These are phyloP conservation scores for Trichoderma sp. DNA, from an alignment of 2,329 filamentous ascomycete genomes.

Conservation along the genomic window DNA sequence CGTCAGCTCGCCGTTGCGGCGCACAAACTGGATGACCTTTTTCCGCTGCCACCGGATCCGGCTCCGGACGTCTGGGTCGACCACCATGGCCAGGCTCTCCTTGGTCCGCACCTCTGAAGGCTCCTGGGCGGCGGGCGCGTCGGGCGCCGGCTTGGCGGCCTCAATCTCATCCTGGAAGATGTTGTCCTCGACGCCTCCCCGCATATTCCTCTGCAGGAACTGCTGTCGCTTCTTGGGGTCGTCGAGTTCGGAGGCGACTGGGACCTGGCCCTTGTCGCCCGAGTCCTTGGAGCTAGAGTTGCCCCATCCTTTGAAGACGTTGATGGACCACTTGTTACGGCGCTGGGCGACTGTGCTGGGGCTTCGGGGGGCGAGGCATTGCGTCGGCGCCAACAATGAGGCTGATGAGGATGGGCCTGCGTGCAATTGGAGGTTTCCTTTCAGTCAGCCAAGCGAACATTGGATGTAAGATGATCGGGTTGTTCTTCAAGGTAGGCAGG, in stretches of 20 bases:
- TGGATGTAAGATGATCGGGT: not conserved
- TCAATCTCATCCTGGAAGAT: slow-evolving; percentile 65
- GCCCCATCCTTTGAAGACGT: slow-evolving; percentile 45
- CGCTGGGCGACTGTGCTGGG: slow-evolving; percentile 36
- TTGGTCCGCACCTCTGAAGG: slow-evolving; percentile 45
- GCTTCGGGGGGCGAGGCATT: not conserved
- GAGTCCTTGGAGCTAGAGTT: slow-evolving; percentile 39
- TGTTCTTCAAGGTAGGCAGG: slow-evolving; percentile 17
- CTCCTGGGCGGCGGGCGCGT: slow-evolving; percentile 35
- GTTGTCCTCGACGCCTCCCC: slow-evolving; percentile 54
- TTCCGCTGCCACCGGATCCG: slow-evolving; percentile 79
- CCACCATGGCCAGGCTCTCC: slow-evolving; percentile 60
- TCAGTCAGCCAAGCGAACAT: slow-evolving; percentile 13
- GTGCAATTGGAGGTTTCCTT: not conserved
- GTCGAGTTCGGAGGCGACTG: slow-evolving; percentile 43
- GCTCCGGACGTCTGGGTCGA: slow-evolving; percentile 74
- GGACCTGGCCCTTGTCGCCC: slow-evolving; percentile 33
- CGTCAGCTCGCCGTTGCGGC: slow-evolving; percentile 56
- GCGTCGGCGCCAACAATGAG: slow-evolving; percentile 1
- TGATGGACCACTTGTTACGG: slow-evolving; percentile 50
- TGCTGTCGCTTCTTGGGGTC: slow-evolving; percentile 47
- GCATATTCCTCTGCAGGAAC: slow-evolving; percentile 46
- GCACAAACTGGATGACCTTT: slow-evolving; percentile 77
- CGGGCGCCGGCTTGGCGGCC: slow-evolving; percentile 36
- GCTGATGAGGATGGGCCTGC: slow-evolving; percentile 18